Evolutionary conservation across 345 rosid genomes (phyloP).

Genomic region (Boechera divaricarpa): DNA sequence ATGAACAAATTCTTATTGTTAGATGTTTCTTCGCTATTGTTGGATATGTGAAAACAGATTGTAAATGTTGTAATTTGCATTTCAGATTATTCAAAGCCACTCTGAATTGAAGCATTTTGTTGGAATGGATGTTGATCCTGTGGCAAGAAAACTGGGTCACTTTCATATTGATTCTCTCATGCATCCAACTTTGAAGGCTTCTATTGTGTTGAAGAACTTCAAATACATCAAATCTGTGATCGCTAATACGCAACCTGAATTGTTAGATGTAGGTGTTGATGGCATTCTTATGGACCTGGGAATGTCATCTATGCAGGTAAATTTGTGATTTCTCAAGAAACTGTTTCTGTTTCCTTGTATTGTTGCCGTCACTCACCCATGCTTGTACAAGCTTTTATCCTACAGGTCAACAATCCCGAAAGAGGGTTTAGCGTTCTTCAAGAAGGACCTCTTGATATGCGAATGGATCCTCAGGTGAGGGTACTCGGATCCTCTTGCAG

Average conservation of each 20-base stretch:
- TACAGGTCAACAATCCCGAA: conserved; percentile 80
- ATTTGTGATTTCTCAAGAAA: background rate
- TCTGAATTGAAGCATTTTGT: conserved; percentile 65
- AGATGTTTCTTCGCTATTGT: background rate
- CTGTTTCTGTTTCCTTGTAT: background rate
- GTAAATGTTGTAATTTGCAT: conserved; percentile 14
- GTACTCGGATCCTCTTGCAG: background rate
- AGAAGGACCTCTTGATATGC: conserved; percentile 96
- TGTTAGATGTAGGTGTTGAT: conserved; percentile 65
- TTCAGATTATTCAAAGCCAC: conserved; percentile 74
- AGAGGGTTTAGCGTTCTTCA: conserved; percentile 89
- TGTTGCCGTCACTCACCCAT: background rate
- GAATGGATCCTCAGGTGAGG: conserved; percentile 90
- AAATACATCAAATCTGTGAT: conserved; percentile 60
- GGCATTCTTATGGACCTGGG: conserved; percentile 96
- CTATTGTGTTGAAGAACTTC: conserved; percentile 63
- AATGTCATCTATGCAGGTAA: conserved; percentile 98
- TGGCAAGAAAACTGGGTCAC: conserved; percentile 66
- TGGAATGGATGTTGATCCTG: conserved; percentile 95
- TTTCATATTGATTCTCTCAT: conserved; percentile 53
- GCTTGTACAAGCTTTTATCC: conserved; percentile 6
- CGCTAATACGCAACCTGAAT: conserved; percentile 50
- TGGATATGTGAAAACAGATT: background rate
- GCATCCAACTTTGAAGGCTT: conserved; percentile 56
- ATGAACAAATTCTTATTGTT: background rate